Evolutionary conservation across 805 yeast genomes (phyloP).

Genomic region (Zygosaccharomyces siamensis): DNA sequence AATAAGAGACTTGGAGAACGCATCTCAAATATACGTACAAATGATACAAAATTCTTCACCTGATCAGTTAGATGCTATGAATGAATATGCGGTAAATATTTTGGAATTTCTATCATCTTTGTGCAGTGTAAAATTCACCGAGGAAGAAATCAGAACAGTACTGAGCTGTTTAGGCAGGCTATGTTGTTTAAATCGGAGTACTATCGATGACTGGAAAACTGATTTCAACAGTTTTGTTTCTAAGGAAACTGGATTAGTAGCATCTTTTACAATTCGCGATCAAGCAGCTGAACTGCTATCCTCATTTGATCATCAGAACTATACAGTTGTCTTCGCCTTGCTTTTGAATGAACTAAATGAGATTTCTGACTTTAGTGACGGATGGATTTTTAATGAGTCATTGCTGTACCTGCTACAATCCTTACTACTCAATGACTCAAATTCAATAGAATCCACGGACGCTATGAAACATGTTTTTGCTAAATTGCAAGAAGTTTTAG

Average conservation of each 20-base stretch:
- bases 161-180: conserved; percentile 36
- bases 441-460: conserved; percentile 11
- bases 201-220: conserved; percentile 45
- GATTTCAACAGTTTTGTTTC: conserved; percentile 71
- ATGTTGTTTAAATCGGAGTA: conserved; percentile 41
- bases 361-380: conserved; percentile 5
- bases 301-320: conserved; percentile 39
- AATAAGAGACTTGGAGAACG: conserved; percentile 16
- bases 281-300: conserved; percentile 53
- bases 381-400: conserved; percentile 22
- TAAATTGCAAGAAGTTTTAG: neutral
- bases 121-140: conserved; percentile 8
- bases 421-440: conserved; percentile 17
- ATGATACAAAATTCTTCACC: conserved; percentile 6
- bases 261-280: conserved; percentile 54
- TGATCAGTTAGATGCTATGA: conserved; percentile 8
- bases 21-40: conserved; percentile 7
- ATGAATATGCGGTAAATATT: conserved; percentile 22
- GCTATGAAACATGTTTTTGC: neutral
- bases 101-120: conserved; percentile 23
- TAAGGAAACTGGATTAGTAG: conserved; percentile 64
- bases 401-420: conserved; percentile 23
- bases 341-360: conserved; percentile 7
- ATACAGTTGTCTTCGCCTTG: conserved; percentile 5
- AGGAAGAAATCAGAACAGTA: conserved; percentile 7